Evolutionary conservation across 805 yeast genomes (phyloP).

Genomic region (Candida maltosa): DNA sequence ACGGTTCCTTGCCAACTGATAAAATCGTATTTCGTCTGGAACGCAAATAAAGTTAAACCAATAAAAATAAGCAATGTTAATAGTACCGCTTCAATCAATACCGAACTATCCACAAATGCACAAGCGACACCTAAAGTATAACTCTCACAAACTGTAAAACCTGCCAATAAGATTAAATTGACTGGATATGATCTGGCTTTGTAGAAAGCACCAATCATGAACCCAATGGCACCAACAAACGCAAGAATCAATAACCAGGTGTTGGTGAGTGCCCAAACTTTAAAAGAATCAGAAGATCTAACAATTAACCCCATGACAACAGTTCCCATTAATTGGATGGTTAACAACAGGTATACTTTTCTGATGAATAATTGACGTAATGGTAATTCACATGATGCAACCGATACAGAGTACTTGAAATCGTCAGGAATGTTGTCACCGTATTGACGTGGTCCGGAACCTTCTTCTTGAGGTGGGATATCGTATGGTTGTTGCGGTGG

Average conservation of each 20-base stretch:
- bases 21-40: conserved; percentile 76
- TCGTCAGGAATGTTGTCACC: conserved; percentile 59
- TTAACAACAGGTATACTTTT: conserved; percentile 72
- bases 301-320: conserved; percentile 54
- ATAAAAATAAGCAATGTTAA: conserved; percentile 68
- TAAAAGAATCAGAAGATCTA: conserved; percentile 40
- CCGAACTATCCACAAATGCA: conserved; percentile 56
- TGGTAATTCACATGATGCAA: conserved; percentile 72
- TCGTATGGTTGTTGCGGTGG: conserved; percentile 10
- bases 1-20: conserved; percentile 60
- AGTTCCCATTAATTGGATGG: conserved; percentile 63
- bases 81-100: conserved; percentile 67
- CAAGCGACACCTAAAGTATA: conserved; percentile 68
- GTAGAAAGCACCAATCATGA: conserved; percentile 59
- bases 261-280: conserved; percentile 54
- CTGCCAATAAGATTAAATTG: conserved; percentile 55
- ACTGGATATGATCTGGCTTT: conserved; percentile 68
- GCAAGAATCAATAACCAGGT: conserved; percentile 59
- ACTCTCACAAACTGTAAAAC: conserved; percentile 74
- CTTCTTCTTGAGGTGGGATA: conserved; percentile 4
- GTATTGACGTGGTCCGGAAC: conserved; percentile 17
- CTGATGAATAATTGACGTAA: conserved; percentile 74
- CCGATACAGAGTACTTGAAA: conserved; percentile 77
- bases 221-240: conserved; percentile 56
- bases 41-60: conserved; percentile 75